These are phyloP conservation scores for Aspergillus fumigatiaffinis DNA, from an alignment of 2,329 filamentous ascomycete species.

Conservation along the genomic window DNA sequence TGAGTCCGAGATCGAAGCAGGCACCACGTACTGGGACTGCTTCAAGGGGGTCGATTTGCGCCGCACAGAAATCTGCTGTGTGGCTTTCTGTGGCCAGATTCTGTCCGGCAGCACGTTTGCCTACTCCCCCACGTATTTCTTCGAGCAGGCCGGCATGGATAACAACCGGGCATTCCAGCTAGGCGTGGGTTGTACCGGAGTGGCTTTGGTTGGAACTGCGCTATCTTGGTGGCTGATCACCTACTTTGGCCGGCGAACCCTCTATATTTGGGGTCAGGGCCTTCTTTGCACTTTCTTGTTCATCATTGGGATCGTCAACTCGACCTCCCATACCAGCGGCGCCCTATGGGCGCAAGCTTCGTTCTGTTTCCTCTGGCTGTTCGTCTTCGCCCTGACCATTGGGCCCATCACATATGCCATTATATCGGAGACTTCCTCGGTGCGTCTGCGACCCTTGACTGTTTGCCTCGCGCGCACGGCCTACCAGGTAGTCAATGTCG, in stretches of 20 bases:
- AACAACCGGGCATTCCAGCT: slow-evolving; percentile 32
- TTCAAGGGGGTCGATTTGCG: too few species aligned
- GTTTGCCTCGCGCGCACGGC: slow-evolving; percentile 50
- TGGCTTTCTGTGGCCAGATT: slow-evolving; percentile 8
- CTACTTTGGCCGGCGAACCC: slow-evolving; percentile 34
- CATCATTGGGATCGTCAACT: slow-evolving; percentile 22
- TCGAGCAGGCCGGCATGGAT: slow-evolving; percentile 39
- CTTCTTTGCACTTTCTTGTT: slow-evolving; percentile 52
- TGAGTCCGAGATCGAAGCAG: too few species aligned
- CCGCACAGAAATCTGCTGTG: too few species aligned
- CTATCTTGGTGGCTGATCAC: slow-evolving; percentile 48
- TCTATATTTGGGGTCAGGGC: slow-evolving; percentile 35
- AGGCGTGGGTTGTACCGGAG: slow-evolving; percentile 29
- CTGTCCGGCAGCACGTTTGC: slow-evolving; percentile 33
- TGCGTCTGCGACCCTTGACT: slow-evolving; percentile 53
- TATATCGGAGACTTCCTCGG: slow-evolving; percentile 52
- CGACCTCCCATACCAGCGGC: too few species aligned
- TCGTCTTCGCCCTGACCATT: too few species aligned
- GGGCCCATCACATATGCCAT: slow-evolving; percentile 54
- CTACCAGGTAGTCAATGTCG: slow-evolving; percentile 48
- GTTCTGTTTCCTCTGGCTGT: too few species aligned
- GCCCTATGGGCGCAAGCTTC: too few species aligned
- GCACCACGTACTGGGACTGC: too few species aligned
- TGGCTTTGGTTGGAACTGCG: slow-evolving; percentile 42
- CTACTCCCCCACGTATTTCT: slow-evolving; percentile 39